These are phyloP conservation scores for Powellomyces hirtus DNA, from an alignment of 192 early-diverging fungal genomes.

Conservation along the genomic window DNA sequence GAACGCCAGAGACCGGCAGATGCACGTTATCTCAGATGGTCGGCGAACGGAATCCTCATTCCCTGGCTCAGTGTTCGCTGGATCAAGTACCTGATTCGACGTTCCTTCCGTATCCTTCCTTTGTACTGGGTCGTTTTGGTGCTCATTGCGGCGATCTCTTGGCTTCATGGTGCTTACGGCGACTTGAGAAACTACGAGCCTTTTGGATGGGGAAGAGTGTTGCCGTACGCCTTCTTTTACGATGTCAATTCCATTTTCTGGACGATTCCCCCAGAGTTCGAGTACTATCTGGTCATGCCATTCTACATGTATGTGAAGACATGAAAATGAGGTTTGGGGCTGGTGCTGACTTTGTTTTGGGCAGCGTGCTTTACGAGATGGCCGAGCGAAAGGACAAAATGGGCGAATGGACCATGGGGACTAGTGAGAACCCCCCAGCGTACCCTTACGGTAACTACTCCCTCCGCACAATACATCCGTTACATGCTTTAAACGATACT, in stretches of 20 bases:
- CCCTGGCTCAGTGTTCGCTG: conserved; percentile 31
- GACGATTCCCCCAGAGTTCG: conserved; percentile 41
- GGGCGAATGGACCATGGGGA: conserved; percentile 27
- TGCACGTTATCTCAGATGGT: conserved; percentile 29
- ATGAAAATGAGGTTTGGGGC: not conserved
- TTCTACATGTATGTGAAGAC: conserved; percentile 15
- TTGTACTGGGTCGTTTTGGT: conserved; percentile 30
- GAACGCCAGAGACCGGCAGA: conserved; percentile 28
- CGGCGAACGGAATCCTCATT: conserved; percentile 27
- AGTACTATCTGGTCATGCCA: conserved; percentile 34
- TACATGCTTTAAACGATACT: no score
- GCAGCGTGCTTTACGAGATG: conserved; percentile 26
- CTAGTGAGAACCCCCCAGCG: conserved; percentile 15
- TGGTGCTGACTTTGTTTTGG: not conserved
- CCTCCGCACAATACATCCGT: no score
- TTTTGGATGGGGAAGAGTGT: conserved; percentile 14
- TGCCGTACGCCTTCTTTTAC: conserved; percentile 23
- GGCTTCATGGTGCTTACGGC: conserved; percentile 13
- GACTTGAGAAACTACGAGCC: conserved; percentile 18
- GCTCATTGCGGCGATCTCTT: conserved; percentile 20
- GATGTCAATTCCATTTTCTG: conserved; percentile 38
- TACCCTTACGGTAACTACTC: conserved; percentile 18
- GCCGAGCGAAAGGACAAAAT: conserved; percentile 32
- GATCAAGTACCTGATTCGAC: conserved; percentile 33
- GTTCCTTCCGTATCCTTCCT: conserved; percentile 33